Base-by-base conservation (phyloP, 208 protist genomes). In the Leishmania amazonensis region DNA sequence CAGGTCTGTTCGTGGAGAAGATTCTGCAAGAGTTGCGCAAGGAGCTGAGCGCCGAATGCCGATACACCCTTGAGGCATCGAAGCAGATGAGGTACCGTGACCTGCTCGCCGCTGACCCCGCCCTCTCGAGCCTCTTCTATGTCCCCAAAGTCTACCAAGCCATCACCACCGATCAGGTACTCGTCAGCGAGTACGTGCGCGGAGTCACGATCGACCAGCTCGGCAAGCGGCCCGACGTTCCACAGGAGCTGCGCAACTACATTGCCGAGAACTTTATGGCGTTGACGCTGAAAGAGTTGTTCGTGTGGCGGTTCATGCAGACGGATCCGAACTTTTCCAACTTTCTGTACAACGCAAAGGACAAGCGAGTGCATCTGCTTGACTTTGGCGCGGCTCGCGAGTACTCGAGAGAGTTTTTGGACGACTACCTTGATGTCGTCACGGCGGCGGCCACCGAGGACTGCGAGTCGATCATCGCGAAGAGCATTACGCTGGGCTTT, bases 301-400 rank as follows among this genome's bases (percentile, higher is more conserved):
- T 99, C 80, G 76, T 91, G 65, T 99, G 97, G 89, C 80, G 83
- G n/a, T 98, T 98, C 78, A 99, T 99, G 98, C 98, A 99, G 86
- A 99, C 97, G 0, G 98, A 99, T 79, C 98, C 98, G 21, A 99
- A 99, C 89, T 99, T 94, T 83, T 88, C 95, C 38, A 99, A 99
- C 84, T 99, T 99, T 85, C 78, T 99, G 31, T 99, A 98, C 76
- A 94, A 98, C 72, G 83, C 85, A 11, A 84, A 94, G 7, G 92
- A 84, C 1, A 75, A 94, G 15, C 78, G 75, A 60, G 83, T 98
- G 42, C 78, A 95, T 68, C 79, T 98, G 73, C 86, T 98, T 9
- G 98, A 99, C 88, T 99, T 99, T 89, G 98, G 98, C 49, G 98
- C 98, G 6, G 93, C 95, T 45, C 90, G 97, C 31, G 81, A 91